Evolutionary conservation across 1,284 basidiomycete species (phyloP), one percentile per base, ranked within the genome.

Genomic region (Puccinia hordei): DNA sequence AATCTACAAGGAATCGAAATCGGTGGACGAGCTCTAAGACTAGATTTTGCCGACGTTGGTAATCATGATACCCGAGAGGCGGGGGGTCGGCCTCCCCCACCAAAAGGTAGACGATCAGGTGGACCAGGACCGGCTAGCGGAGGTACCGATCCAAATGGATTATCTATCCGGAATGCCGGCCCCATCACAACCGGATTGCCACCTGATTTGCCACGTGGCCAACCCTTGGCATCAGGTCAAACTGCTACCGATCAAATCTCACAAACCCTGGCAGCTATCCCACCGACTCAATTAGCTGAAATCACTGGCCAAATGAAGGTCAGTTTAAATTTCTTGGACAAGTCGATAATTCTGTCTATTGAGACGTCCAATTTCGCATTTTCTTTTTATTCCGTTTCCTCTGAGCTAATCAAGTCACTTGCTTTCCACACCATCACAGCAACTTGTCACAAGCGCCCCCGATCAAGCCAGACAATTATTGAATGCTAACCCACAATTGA

Each of bases 241-340:
- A 91, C 89, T 35, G 88, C 93, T 13, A 88, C 93, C 75, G 96
- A 98, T 86, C 89, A 89, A 66, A 98, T 99, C 84, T 94, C 90
- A 84, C 90, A 93, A 84, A 93, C 92, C 10, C 89, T 99, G 53
- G 95, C 93, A 38, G 90, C 88, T 15, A 92, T 97, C 87, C 90
- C 90, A 78, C 93, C 93, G 0, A 89, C 88, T 69, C 93, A 98
- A 85, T 88, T 98, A 82, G 91, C 96, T 86, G 96, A 99, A 86
- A 93, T 98, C n/a, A 88, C 99, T 83, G 92, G 92, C 41, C 94
- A 98, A 86, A 97, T 98, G 92, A 98, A 98, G 91, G 95, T 95
- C 85, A 84, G 89, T 85, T 77, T 6, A 13, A 46, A 78, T 55
- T 59, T 8, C n/a, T 0, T 53, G 15, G 2, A 19, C 24, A 44